Conservation (phyloP, 2,329 filamentous ascomycete genomes). For the Beauveria rudraprayagi region DNA sequence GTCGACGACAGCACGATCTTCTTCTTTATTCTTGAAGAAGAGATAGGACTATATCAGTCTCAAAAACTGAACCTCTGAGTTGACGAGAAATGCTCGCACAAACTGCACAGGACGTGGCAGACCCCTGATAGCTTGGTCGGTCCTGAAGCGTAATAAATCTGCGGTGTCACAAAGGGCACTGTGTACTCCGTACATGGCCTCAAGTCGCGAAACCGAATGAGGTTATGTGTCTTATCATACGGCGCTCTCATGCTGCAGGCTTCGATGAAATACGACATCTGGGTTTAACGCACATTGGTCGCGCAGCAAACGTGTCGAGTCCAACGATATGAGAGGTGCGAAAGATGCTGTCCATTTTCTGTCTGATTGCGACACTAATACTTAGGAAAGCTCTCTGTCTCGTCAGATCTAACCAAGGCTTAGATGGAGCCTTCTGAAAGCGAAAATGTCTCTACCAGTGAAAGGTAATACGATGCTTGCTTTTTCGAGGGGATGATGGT, state of each 20-base stretch:
- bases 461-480: background rate
- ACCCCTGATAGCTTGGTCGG: background rate
- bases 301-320: background rate
- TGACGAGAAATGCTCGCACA: background rate
- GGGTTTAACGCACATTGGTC: background rate
- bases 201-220: background rate
- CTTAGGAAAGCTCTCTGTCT: background rate
- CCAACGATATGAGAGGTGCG: background rate
- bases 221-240: no score
- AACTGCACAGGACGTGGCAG: background rate
- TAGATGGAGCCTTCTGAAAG: background rate
- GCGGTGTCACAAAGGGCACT: background rate
- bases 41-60: no score
- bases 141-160: background rate
- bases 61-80: background rate
- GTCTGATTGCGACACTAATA: background rate
- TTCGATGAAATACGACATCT: background rate
- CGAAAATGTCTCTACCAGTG: background rate
- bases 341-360: background rate
- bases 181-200: background rate
- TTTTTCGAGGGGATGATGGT: conserved; percentile 6
- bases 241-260: background rate
- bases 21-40: no score
- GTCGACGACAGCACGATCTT: no score
- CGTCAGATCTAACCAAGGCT: background rate